These are phyloP conservation scores for Ormosia semicastrata DNA, from an alignment of 306 rosid genomes.

Conservation along the genomic window DNA sequence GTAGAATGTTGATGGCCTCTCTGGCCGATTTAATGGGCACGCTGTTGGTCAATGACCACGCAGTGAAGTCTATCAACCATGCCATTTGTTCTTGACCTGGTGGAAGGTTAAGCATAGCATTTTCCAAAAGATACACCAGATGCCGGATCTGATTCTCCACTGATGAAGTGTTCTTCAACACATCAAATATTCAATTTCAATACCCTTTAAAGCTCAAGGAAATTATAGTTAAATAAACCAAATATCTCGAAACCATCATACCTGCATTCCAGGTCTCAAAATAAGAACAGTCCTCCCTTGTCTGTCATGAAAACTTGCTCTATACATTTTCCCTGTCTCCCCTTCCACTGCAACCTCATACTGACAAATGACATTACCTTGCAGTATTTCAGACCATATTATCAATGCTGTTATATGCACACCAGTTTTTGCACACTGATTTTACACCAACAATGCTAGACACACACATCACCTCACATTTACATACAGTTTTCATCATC, in stretches of 20 bases:
- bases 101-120: conserved; percentile 53
- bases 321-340: conserved; percentile 70
- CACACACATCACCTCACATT: too few species aligned
- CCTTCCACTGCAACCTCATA: conserved; percentile 49
- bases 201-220: not conserved
- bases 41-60: conserved; percentile 42
- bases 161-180: conserved; percentile 69
- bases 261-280: conserved; percentile 58
- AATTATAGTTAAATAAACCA: not conserved
- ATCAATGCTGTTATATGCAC: not conserved
- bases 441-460: not conserved
- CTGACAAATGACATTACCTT: conserved; percentile 20
- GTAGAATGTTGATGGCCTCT: conserved; percentile 41
- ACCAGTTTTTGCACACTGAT: not conserved
- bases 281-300: conserved; percentile 57
- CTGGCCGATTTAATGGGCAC: conserved; percentile 42
- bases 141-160: conserved; percentile 74
- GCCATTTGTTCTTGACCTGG: conserved; percentile 80
- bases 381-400: conserved; percentile 15
- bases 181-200: conserved; percentile 27
- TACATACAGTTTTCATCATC: too few species aligned
- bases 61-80: conserved; percentile 53
- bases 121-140: conserved; percentile 79
- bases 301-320: conserved; percentile 76
- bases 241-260: conserved; percentile 9